Evolutionary conservation across 352 stramenopile genomes (phyloP).

Genomic region (Thalassiosira pacifica): DNA sequence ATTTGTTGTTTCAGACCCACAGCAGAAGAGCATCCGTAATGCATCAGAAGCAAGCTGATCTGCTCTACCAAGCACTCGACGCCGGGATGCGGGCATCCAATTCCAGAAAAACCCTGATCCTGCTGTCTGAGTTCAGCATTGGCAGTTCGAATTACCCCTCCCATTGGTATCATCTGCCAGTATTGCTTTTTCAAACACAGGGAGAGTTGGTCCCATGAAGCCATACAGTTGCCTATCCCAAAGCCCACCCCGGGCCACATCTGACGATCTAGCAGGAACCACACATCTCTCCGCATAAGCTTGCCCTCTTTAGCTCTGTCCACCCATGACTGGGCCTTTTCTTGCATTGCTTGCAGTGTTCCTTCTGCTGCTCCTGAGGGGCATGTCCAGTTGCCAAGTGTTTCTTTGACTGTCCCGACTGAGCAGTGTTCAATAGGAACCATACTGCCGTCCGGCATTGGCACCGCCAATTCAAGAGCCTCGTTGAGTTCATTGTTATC

Average conservation of each 20-base stretch:
- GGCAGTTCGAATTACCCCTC: neutral
- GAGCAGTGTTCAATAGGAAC: neutral
- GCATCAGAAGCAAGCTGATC: slow-evolving; percentile 1
- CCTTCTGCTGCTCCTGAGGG: neutral
- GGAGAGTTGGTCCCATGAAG: neutral
- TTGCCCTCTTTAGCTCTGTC: neutral
- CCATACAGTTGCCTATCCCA: neutral
- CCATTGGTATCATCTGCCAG: neutral
- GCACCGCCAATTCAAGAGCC: neutral
- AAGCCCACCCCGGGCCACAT: neutral
- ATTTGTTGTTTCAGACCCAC: slow-evolving; percentile 3
- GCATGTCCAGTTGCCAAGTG: slow-evolving; percentile 26
- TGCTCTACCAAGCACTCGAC: neutral
- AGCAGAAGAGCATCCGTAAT: neutral
- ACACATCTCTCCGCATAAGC: neutral
- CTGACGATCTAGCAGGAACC: neutral
- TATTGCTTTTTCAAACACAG: slow-evolving; percentile 1
- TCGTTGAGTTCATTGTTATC: neutral
- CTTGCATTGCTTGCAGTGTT: slow-evolving; percentile 2
- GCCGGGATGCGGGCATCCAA: neutral
- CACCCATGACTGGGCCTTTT: slow-evolving; percentile 15
- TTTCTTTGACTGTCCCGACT: slow-evolving; percentile 2
- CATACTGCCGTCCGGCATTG: neutral
- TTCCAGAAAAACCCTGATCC: slow-evolving; percentile 11
- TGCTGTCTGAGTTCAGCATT: neutral